Evolutionary conservation across 768 basidiomycete genomes (phyloP), one percentile per base, ranked within the genome.

Genomic region (Nidularia pulvinata): DNA sequence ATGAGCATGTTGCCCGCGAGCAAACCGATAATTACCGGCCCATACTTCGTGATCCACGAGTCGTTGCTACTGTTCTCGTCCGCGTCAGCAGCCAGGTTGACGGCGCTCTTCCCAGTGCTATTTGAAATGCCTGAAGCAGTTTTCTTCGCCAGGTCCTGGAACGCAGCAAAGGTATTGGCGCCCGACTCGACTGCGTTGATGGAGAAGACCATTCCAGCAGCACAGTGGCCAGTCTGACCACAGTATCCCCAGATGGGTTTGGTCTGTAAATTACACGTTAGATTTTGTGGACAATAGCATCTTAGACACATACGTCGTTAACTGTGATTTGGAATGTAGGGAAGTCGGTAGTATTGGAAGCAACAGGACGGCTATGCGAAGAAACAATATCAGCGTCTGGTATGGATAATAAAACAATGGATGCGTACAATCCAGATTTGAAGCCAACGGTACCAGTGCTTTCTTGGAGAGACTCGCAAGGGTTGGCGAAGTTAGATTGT

Each of bases 191-290:
- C 70, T 2, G 83, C 77, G 67, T 84, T 87, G 59, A 77, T 76
- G 16, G 82, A 62, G 60, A 85, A 85, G 50, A 87, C 85, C 86
- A 87, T 87, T 48, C 85, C 85, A 32, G 69, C 55, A 0, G 65
- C 71, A 59, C 85, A 85, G 65, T 86, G 70, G 25, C 25, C 25
- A 25, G 25, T 25, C 25, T 25, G 25, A 25, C 25, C 25, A 25
- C 25, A 25, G 25, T 78, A 85, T 4, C 74, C 79, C 84, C 81
- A 86, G 62, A 84, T 76, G 3, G 83, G 82, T 6, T 69, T 61
- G 32, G 76, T 79, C 76, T 68, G 52, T 9, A 34, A 33, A 10
- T 46, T 43, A 7, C 50, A 42, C 14, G 42, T n/a, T 48, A 33
- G 36, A 16, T 25, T 11, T 35, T 36, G 22, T 6, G 22, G 35